Percentiles rank a stretch among this genome's conserved stretches.
phyloP scores from a whole-genome alignment of 768 basidiomycete species.

The Boletus vermiculosoides region DNA sequence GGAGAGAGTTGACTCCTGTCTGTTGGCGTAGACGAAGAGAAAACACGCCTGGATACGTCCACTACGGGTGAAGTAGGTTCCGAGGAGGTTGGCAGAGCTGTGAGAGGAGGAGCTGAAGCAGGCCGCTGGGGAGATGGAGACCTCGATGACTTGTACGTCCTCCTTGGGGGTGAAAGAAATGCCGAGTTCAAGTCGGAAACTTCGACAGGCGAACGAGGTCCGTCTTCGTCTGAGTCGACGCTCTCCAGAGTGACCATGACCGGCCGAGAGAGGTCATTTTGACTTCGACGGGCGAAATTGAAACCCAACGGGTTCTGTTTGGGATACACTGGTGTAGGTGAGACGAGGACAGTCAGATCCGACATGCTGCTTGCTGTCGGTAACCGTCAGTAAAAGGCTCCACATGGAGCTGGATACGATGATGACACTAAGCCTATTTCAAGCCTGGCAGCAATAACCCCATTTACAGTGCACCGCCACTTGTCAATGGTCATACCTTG shows the following conservation, averaged over 20 bases:
- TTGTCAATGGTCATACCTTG: background rate
- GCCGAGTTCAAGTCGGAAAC: conserved; percentile 14
- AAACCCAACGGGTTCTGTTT: conserved; percentile 25
- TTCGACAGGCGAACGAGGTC: conserved; percentile 28
- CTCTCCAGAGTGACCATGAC: conserved; percentile 35
- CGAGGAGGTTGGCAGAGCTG: background rate
- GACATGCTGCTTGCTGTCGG: conserved; percentile 20
- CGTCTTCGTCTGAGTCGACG: conserved; percentile 24
- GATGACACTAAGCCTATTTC: too few species aligned
- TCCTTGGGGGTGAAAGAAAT: conserved; percentile 29
- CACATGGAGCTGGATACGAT: background rate
- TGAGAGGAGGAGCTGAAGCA: conserved; percentile 27
- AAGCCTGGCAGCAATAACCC: too few species aligned
- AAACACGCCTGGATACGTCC: conserved; percentile 13
- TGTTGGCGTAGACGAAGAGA: conserved; percentile 13
- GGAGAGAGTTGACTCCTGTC: conserved; percentile 45
- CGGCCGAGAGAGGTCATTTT: conserved; percentile 26
- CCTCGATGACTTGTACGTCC: conserved; percentile 26
- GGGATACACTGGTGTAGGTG: conserved; percentile 30
- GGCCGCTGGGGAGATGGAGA: conserved; percentile 13
- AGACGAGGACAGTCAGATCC: conserved; percentile 34
- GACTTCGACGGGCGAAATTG: conserved; percentile 32
- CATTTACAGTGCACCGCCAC: background rate
- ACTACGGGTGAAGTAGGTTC: conserved; percentile 4
- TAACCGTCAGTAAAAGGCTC: background rate